phyloP scores from a whole-genome alignment of 805 yeast genomes.

The Suhomyces kilbournensis region DNA sequence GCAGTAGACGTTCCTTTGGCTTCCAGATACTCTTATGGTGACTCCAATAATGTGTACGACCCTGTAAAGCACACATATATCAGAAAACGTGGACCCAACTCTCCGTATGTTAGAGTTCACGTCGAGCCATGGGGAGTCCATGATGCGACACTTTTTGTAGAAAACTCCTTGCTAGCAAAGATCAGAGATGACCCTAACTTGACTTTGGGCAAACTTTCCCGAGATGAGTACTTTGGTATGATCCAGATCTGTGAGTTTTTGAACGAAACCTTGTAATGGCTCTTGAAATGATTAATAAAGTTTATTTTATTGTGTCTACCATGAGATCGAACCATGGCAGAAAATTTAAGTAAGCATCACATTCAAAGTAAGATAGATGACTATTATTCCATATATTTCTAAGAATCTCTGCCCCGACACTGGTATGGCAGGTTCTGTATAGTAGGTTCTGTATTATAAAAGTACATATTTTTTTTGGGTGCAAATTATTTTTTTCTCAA shows the following conservation, averaged over 20 bases:
- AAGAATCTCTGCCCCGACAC: too few relatives aligned
- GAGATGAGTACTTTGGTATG: slow-evolving; percentile 20
- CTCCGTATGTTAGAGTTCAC: slow-evolving; percentile 20
- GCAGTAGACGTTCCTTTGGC: slow-evolving; percentile 29
- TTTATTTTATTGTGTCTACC: slow-evolving; percentile 6
- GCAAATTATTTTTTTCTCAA: slow-evolving; percentile 29
- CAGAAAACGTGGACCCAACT: slow-evolving; percentile 10
- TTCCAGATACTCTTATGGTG: slow-evolving; percentile 21
- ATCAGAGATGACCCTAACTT: slow-evolving; percentile 5
- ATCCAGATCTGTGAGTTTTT: slow-evolving; percentile 21
- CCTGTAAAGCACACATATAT: slow-evolving; percentile 10
- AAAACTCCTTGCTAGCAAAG: slow-evolving; percentile 18
- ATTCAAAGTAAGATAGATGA: too few relatives aligned
- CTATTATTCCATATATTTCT: too few relatives aligned
- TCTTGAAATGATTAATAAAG: too few relatives aligned
- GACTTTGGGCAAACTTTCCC: slow-evolving; percentile 6
- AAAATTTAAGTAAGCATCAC: too few relatives aligned
- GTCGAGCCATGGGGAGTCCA: slow-evolving; percentile 40
- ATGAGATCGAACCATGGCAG: too few relatives aligned
- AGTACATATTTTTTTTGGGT: background rate
- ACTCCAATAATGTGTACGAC: slow-evolving; percentile 18
- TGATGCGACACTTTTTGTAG: slow-evolving; percentile 27
- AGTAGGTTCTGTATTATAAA: too few relatives aligned
- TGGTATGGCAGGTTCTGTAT: too few relatives aligned
- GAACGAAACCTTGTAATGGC: slow-evolving; percentile 16